These are phyloP conservation scores for Russula dissimulans DNA, from an alignment of 768 basidiomycete species.

Conservation along the genomic window DNA sequence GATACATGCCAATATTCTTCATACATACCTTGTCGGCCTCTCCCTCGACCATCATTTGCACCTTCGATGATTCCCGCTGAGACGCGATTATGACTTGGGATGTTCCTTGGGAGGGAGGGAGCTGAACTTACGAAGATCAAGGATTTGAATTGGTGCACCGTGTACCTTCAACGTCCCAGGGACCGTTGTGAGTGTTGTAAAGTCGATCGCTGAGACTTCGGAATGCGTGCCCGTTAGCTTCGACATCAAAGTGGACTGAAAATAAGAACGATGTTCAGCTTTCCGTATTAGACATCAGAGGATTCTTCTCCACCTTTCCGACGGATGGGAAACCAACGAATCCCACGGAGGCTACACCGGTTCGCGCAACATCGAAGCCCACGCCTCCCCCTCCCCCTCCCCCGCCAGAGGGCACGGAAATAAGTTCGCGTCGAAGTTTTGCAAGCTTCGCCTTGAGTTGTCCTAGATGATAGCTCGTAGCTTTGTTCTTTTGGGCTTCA, in stretches of 20 bases:
- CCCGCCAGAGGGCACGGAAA: constrained; percentile 61
- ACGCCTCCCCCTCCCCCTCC: constrained; percentile 84
- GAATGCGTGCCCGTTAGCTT: constrained; percentile 95
- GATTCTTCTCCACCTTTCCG: constrained; percentile 56
- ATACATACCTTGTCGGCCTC: constrained; percentile 82
- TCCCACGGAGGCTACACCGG: constrained; percentile 94
- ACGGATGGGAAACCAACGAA: constrained; percentile 92
- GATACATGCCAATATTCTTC: not conserved
- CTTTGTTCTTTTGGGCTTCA: constrained; percentile 92
- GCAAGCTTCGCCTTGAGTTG: constrained; percentile 98
- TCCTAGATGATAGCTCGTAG: constrained; percentile 91
- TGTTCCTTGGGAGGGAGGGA: not conserved
- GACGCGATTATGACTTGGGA: constrained; percentile 16
- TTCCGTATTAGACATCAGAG: not conserved
- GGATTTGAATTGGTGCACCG: constrained; percentile 91
- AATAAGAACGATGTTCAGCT: constrained; percentile 1
- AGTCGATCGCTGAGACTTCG: constrained; percentile 93
- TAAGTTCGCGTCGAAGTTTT: constrained; percentile 90
- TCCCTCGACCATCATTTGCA: constrained; percentile 89
- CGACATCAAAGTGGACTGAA: constrained; percentile 86
- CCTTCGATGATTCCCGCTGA: constrained; percentile 96
- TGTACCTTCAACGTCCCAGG: constrained; percentile 93
- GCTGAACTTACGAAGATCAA: constrained; percentile 69
- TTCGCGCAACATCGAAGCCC: constrained; percentile 97
- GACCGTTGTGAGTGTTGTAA: constrained; percentile 92